Percentiles rank a stretch among this genome's conserved stretches.
Evolutionary conservation across 2,329 filamentous ascomycete species (phyloP).

Genomic region (Delphinella strobiligena): DNA sequence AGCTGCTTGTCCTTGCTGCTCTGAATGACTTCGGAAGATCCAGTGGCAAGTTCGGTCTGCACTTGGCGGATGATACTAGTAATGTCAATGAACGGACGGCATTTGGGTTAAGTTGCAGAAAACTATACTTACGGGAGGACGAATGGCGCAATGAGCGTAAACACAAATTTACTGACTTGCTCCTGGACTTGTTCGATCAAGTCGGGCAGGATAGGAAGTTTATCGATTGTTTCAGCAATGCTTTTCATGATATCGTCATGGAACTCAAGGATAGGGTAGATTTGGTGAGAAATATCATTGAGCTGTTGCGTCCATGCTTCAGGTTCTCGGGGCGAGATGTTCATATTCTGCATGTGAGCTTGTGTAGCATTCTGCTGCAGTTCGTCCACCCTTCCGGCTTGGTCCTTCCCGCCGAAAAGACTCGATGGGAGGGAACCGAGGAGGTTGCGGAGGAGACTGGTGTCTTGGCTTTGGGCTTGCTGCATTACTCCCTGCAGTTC

Average conservation of each 20-base stretch:
- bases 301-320: conserved; percentile 77
- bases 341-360: conserved; percentile 44
- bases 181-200: conserved; percentile 79
- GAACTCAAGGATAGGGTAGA: conserved; percentile 83
- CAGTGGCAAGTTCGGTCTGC: conserved; percentile 74
- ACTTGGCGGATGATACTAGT: conserved; percentile 75
- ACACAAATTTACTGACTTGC: conserved; percentile 79
- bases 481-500: conserved; percentile 67
- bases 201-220: conserved; percentile 74
- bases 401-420: conserved; percentile 62
- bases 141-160: conserved; percentile 81
- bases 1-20: conserved; percentile 75
- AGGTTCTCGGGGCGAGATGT: conserved; percentile 64
- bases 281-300: conserved; percentile 59
- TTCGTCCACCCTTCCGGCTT: conserved; percentile 65
- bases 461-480: conserved; percentile 47
- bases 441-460: conserved; percentile 67
- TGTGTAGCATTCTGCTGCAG: conserved; percentile 64
- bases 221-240: conserved; percentile 67
- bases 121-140: too few relatives aligned
- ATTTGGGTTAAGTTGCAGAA: too few relatives aligned
- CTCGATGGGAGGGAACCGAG: conserved; percentile 72
- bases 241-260: conserved; percentile 77
- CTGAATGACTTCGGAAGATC: conserved; percentile 76
- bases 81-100: too few relatives aligned